A percentile compares a stretch with the other conserved stretches of the same genome.
Conservation (phyloP, 306 rosid species). For the Fragaria iinumae region DNA sequence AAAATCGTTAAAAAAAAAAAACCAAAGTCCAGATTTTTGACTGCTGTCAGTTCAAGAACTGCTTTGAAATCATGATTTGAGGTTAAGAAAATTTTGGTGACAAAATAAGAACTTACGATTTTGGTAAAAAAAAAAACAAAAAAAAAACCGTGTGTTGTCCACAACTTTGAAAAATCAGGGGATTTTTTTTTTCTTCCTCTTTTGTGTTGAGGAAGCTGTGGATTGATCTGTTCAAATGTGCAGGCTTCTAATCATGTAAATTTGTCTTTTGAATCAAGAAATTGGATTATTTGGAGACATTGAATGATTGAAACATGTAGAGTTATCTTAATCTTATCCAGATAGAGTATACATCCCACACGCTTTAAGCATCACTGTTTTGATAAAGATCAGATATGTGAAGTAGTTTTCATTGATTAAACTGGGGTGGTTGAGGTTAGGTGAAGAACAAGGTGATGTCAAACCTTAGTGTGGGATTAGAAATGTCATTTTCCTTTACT, state of each 20-base stretch:
- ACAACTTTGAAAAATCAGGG: no score
- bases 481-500: neutral
- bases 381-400: conserved; percentile 12
- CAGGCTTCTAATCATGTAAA: neutral
- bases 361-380: conserved; percentile 4
- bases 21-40: neutral
- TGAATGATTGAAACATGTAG: neutral
- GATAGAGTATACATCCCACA: neutral
- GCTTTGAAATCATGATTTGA: neutral
- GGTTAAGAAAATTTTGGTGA: neutral
- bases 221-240: neutral
- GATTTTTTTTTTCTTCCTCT: no score
- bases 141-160: neutral
- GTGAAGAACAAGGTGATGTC: conserved; percentile 14
- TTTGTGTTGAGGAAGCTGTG: neutral
- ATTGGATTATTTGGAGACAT: conserved; percentile 1
- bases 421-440: conserved; percentile 18
- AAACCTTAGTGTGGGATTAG: neutral
- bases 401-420: conserved; percentile 18
- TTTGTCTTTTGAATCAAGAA: neutral
- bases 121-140: no score
- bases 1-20: neutral
- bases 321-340: conserved; percentile 18
- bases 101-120: neutral
- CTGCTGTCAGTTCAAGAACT: neutral